phyloP scores from a whole-genome alignment of 1,139 yeast species.

The Blastobotrys elegans region DNA sequence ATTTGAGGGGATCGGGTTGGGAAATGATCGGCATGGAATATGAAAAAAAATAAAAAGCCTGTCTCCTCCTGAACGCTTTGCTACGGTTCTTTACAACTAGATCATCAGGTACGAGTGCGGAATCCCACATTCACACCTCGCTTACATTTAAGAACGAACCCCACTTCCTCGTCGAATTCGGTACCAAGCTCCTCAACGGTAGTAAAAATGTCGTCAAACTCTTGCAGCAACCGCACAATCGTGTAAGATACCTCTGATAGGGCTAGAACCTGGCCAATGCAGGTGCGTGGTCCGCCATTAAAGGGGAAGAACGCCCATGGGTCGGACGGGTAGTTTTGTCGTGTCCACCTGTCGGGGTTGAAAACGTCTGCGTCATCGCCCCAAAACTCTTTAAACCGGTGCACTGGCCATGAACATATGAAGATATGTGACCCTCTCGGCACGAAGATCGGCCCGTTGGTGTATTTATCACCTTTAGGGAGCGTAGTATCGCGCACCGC shows the following conservation, averaged over 20 bases:
- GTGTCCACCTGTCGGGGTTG: slow-evolving; percentile 49
- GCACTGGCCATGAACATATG: slow-evolving; percentile 42
- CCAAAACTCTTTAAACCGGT: slow-evolving; percentile 40
- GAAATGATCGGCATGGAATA: too few relatives aligned
- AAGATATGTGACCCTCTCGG: slow-evolving; percentile 45
- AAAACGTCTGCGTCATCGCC: slow-evolving; percentile 46
- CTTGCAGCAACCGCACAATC: slow-evolving; percentile 42
- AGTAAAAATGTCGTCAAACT: slow-evolving; percentile 22
- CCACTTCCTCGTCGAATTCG: slow-evolving; percentile 1
- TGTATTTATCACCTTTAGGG: slow-evolving; percentile 37
- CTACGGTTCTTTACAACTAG: too few relatives aligned
- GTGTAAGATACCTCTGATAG: slow-evolving; percentile 46
- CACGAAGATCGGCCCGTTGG: slow-evolving; percentile 40
- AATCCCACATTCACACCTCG: background rate
- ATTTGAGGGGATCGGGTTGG: too few relatives aligned
- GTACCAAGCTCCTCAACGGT: slow-evolving; percentile 2
- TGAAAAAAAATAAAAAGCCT: too few relatives aligned
- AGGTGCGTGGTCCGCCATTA: slow-evolving; percentile 58
- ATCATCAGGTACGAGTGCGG: too few relatives aligned
- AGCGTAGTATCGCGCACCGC: slow-evolving; percentile 36
- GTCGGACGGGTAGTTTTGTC: slow-evolving; percentile 17
- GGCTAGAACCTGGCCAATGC: slow-evolving; percentile 56
- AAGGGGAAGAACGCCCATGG: slow-evolving; percentile 51
- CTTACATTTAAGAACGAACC: background rate
- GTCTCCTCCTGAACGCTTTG: too few relatives aligned